Evolutionary conservation across 1,284 basidiomycete species (phyloP).

Genomic region (Leccinum pachyderme): DNA sequence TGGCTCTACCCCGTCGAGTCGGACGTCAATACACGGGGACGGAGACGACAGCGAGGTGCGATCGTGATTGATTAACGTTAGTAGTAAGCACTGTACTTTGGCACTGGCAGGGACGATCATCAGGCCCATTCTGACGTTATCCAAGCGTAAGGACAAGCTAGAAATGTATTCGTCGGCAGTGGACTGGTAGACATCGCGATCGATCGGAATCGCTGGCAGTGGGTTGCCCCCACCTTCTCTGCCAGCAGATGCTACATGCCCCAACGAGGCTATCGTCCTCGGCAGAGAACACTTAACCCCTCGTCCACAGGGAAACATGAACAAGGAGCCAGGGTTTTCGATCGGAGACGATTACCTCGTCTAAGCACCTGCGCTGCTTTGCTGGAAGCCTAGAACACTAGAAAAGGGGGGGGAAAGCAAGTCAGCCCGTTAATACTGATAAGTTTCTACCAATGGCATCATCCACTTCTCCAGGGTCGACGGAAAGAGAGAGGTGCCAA

Average conservation of each 20-base stretch:
- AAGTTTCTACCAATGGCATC: neutral
- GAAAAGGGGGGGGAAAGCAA: neutral
- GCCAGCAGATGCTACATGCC: neutral
- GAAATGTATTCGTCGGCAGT: neutral
- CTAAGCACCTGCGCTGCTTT: neutral
- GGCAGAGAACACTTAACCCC: neutral
- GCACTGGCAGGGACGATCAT: too few species aligned
- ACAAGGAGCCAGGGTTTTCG: neutral
- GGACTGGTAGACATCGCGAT: neutral
- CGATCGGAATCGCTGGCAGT: neutral
- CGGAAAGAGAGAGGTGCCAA: neutral
- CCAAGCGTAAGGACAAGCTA: neutral
- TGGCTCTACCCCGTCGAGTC: too few species aligned
- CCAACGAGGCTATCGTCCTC: neutral
- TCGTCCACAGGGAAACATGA: neutral
- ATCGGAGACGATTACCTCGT: neutral
- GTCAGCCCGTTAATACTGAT: neutral
- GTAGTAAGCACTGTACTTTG: too few species aligned
- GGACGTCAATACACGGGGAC: too few species aligned
- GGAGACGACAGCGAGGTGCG: too few species aligned
- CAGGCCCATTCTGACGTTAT: neutral
- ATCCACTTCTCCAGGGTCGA: neutral
- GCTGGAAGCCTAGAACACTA: neutral
- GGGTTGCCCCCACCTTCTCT: neutral
- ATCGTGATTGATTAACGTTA: too few species aligned